These are phyloP conservation scores for Camillea tinctor DNA, from an alignment of 2,329 filamentous ascomycete genomes.

Conservation along the genomic window DNA sequence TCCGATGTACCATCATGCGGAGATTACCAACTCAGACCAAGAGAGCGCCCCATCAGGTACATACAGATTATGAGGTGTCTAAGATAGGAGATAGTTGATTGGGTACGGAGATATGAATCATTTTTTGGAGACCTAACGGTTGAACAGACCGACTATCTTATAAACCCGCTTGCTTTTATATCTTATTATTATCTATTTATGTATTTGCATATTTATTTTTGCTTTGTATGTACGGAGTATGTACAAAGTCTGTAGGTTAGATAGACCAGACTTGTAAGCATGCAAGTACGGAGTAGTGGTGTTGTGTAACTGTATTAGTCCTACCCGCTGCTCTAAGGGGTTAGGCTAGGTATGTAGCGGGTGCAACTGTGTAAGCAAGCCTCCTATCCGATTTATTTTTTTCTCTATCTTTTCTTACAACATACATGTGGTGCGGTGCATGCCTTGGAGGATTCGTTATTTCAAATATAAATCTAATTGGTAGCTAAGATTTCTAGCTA, in stretches of 20 bases:
- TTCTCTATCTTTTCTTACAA: background rate
- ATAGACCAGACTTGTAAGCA: background rate
- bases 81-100: slow-evolving; percentile 17
- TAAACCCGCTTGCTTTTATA: slow-evolving; percentile 8
- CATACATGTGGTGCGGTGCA: background rate
- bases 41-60: background rate
- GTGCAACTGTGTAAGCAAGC: background rate
- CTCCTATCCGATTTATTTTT: background rate
- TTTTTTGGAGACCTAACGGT: slow-evolving; percentile 17
- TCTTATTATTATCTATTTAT: slow-evolving; percentile 9
- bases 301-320: background rate
- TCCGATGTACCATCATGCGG: slow-evolving; percentile 23
- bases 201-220: too few species aligned
- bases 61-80: slow-evolving; percentile 19
- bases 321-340: background rate
- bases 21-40: slow-evolving; percentile 23
- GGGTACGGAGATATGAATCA: slow-evolving; percentile 11
- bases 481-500: background rate
- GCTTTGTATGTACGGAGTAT: slow-evolving; percentile 4
- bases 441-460: background rate
- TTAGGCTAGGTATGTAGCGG: background rate
- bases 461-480: background rate
- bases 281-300: background rate
- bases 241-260: background rate
- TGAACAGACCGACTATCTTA: slow-evolving; percentile 17